Base-by-base conservation (phyloP, 441 rosid species). In the Arabidopsis hybrid region DNA sequence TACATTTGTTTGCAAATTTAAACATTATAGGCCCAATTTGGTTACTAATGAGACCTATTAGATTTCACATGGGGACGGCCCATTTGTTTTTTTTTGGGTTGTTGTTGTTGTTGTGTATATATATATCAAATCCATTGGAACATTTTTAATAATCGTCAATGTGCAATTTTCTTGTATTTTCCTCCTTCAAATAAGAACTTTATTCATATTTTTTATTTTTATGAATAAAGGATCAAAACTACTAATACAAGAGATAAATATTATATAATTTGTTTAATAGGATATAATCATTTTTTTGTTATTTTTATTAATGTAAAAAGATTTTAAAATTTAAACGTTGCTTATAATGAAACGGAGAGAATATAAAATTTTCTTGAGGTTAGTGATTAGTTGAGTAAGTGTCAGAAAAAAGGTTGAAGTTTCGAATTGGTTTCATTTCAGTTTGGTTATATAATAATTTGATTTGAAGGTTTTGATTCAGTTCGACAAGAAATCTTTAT, bases 401-500 rank as follows among this genome's bases (percentile, higher is more conserved):
- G 39, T 56, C 6, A 14, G 13, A 29, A 11, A 55, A 13, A 29
- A 2, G 0, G 26, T 34, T 8, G 46, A 38, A 14, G 47, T 4
- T 39, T 9, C 42, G 13, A 58, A 58, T 8, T 59, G 64, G 64
- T 17, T 21, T 12, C 12, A 21, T 21, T 61, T 40, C 10, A 21
- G 10, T 60, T 10, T 11, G 34, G 34, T 18, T 62, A 0, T 49
- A 6, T 42, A 42, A 13, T 26, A 26, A 9, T 62, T n/a, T 0
- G 42, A 14, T 46, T 31, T 29, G 40, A 46, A 64, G 10, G 21
- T 47, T 45, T 31, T 46, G 40, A 5, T 39, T 38, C 3, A 60
- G 13, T n/a, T 29, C 7, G 66, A 61, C 50, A 61, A 61, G 21
- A 61, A 60, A 61, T 42, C 21, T 2, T 26, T 42, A 61, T 12